Evolutionary conservation across 148 eudicot species (phyloP).

Genomic region (Vaccinium vitisidaea): DNA sequence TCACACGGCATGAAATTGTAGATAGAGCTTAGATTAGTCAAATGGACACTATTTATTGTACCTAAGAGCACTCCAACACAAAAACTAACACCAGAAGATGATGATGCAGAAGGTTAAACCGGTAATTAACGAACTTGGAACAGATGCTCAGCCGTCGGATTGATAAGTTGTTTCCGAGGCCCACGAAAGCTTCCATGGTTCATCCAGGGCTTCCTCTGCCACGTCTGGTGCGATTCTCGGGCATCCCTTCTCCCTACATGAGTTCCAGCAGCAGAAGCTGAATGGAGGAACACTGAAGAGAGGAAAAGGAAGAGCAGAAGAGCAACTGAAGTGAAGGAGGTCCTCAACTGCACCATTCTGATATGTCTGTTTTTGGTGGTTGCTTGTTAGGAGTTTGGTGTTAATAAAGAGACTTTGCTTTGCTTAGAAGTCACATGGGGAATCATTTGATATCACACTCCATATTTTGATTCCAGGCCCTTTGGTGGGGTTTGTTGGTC

Average conservation of each 20-base stretch:
- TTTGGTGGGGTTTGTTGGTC: not conserved
- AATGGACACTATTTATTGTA: not conserved
- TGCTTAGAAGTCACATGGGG: not conserved
- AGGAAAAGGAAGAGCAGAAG: conserved; percentile 10
- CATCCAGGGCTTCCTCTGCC: conserved; percentile 34
- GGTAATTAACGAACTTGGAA: conserved; percentile 18
- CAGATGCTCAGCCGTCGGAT: conserved; percentile 22
- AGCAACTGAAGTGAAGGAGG: conserved; percentile 10
- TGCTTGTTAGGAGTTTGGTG: not conserved
- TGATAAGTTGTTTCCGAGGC: conserved; percentile 23
- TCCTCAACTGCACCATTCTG: conserved; percentile 19
- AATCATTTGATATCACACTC: not conserved
- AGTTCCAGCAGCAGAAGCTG: conserved; percentile 1
- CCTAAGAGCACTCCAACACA: not conserved
- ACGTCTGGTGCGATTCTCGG: not conserved
- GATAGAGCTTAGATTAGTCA: not conserved
- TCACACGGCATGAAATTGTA: not conserved
- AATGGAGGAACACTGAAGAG: not conserved
- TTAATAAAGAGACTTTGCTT: not conserved
- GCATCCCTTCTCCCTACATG: not conserved
- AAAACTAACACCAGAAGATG: not conserved
- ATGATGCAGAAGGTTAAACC: conserved; percentile 10
- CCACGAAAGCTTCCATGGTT: conserved; percentile 36
- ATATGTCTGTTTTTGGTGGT: not conserved
- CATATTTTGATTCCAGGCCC: not conserved